Evolutionary conservation across 768 basidiomycete species (phyloP).

Genomic region (Boletus reticulatus): DNA sequence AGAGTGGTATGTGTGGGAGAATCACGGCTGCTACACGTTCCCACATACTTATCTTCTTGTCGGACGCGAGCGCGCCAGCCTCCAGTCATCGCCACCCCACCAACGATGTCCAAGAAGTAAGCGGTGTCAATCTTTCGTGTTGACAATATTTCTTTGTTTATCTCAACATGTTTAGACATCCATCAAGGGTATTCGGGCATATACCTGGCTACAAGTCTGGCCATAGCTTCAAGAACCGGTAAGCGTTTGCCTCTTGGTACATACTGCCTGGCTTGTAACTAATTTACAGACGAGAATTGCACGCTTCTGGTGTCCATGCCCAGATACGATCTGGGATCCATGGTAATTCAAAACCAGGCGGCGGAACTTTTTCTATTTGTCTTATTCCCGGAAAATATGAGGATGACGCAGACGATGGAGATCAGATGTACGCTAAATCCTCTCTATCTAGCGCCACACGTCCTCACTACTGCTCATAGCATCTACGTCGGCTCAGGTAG

Average conservation of each 20-base stretch:
- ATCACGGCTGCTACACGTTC: no score
- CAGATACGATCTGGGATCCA: neutral
- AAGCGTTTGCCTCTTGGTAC: neutral
- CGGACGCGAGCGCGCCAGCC: no score
- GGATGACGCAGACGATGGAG: constrained; percentile 18
- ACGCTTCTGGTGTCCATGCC: neutral
- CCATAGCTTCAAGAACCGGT: neutral
- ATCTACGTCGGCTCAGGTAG: constrained; percentile 35
- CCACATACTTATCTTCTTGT: no score
- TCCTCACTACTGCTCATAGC: constrained; percentile 21
- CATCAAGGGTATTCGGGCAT: neutral
- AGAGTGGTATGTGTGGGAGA: neutral
- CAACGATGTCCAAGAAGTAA: neutral
- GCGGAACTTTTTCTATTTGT: neutral
- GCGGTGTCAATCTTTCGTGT: neutral
- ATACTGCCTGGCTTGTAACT: neutral
- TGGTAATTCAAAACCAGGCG: neutral
- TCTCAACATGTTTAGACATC: neutral
- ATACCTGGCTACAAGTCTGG: neutral
- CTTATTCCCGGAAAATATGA: neutral
- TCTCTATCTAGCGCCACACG: neutral
- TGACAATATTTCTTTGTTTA: neutral
- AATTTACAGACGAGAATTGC: neutral
- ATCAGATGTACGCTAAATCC: constrained; percentile 32
- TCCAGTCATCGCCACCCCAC: no score